A percentile compares a stretch with the other conserved stretches of the same genome.
phyloP scores from a whole-genome alignment of 2,329 filamentous ascomycete genomes.

The Exophiala alcalophila region DNA sequence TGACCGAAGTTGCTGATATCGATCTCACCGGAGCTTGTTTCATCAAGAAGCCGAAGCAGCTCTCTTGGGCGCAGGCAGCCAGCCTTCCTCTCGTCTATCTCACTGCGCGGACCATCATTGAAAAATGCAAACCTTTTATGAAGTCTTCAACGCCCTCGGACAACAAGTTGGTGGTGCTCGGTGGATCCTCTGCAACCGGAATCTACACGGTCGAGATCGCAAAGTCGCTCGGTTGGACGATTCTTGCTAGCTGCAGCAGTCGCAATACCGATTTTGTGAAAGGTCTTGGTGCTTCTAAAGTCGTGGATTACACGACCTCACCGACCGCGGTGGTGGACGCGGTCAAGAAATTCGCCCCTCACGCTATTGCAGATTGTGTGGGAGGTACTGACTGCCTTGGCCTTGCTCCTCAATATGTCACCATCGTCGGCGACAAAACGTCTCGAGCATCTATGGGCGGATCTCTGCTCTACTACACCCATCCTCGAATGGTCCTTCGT shows the following conservation, averaged over 20 bases:
- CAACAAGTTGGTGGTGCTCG: conserved; percentile 62
- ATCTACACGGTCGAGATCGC: conserved; percentile 62
- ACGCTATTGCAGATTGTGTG: conserved; percentile 57
- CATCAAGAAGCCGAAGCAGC: conserved; percentile 19
- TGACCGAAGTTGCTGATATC: conserved; percentile 21
- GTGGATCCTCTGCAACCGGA: conserved; percentile 61
- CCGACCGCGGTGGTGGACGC: conserved; percentile 46
- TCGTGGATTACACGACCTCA: conserved; percentile 56
- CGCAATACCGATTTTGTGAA: conserved; percentile 57
- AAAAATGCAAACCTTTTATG: conserved; percentile 18
- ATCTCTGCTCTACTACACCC: conserved; percentile 31
- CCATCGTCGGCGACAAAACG: conserved; percentile 51
- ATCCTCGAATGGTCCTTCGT: conserved; percentile 35
- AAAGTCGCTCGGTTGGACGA: conserved; percentile 57
- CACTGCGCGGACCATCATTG: conserved; percentile 20
- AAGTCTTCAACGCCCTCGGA: conserved; percentile 35
- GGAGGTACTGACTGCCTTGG: conserved; percentile 54
- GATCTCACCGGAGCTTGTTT: conserved; percentile 17
- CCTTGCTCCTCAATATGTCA: conserved; percentile 50
- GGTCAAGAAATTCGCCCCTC: conserved; percentile 47
- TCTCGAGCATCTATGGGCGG: conserved; percentile 49
- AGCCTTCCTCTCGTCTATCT: conserved; percentile 25
- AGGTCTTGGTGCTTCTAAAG: conserved; percentile 59
- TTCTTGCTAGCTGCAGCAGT: conserved; percentile 58
- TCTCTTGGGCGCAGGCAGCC: conserved; percentile 19